Evolutionary conservation across 2,329 filamentous ascomycete genomes (phyloP), one percentile per base, ranked within the genome.

Genomic region (Fusarium nelsonii): DNA sequence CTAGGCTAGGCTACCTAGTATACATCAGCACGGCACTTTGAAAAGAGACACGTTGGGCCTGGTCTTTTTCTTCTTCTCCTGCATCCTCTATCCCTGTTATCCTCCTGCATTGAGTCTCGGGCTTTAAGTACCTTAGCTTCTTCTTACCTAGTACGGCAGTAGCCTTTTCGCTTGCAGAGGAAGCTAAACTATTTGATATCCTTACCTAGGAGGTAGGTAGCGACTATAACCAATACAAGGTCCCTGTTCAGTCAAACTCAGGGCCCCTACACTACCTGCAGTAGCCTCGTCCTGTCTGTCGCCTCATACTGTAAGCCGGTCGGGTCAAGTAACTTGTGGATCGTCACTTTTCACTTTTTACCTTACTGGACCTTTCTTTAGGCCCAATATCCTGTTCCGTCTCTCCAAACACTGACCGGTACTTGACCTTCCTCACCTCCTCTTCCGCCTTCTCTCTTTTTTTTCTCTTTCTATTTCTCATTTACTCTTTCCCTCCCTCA

Each of bases 311-410:
- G 44, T 60, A 54, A 51, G 57, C 59, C 55, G 54, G 62, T 36
- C 70, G 61, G 60, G 44, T 32, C 43, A 53, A 33, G 55, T 45
- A 54, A 63, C 49, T 58, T 64, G 72, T 74, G 71, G 72, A 73
- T 72, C 69, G 63, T 74, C 67, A 70, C 72, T 71, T 73, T 64
- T 74, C 71, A 72, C 66, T 72, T 74, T 73, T 74, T 36, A 68
- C 63, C 55, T 63, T 49, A 23, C 45, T 48, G n/a, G 32, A 48
- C 45, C 46, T 50, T 50, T 18, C 46, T 20, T 50, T 41, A 41
- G 46, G 34, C 33, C 33, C 46, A 49, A 37, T 39, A 50, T 50
- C 61, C 37, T 33, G 45, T 59, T 58, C 40, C 48, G 57, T 49
- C 45, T 44, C 51, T 44, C 23, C 33, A 51, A 51, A 40, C 20